Evolutionary conservation across 2,329 filamentous ascomycete genomes (phyloP), one percentile per base, ranked within the genome.

Genomic region (Xenosphaeropsis pyriputrescens): DNA sequence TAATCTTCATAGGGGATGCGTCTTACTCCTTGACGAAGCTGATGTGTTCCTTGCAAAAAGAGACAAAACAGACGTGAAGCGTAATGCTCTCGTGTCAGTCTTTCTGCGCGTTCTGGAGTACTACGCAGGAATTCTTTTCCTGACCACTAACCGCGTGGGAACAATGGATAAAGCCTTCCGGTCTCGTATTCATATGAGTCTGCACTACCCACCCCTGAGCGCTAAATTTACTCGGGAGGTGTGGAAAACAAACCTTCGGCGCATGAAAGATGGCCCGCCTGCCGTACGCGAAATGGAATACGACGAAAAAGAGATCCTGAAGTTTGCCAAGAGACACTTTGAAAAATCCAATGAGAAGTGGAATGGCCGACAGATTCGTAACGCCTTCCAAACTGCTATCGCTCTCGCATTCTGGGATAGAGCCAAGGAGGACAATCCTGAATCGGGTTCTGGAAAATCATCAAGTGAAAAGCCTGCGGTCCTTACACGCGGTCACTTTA

Each of bases 31-130:
- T 2, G 65, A 68, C 45, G 65, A 68, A 48, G 63, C 63, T 11
- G 65, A 68, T 40, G 62, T 68, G 6, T 69, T 68, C 49, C 60
- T 69, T 47, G 60, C 61, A 4, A 56, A 59, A 50, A 57, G 66
- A 3, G 54, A 62, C 39, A 55, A 57, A 35, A 54, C 58, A 34
- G 59, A 68, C 43, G 56, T 68, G 9, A 54, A 56, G 35, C 56
- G 63, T 16, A 69, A 70, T 48, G 63, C 60, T 32, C 53, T 68
- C 5, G 60, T 64, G 8, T 60, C 57, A 41, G 62, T 64, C 42
- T 64, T 66, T 18, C 33, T 45, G 26, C 40, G 50, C 5, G 41
- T 44, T 33, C 14, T 39, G 17, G 37, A 39, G 16, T 35, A 36
- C 37, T 39, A 48, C 43, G 33, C 35, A 11, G 48, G 48, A 11